phyloP scores from a whole-genome alignment of 108 stramenopile species.

The Pseudonitzschia pungens region DNA sequence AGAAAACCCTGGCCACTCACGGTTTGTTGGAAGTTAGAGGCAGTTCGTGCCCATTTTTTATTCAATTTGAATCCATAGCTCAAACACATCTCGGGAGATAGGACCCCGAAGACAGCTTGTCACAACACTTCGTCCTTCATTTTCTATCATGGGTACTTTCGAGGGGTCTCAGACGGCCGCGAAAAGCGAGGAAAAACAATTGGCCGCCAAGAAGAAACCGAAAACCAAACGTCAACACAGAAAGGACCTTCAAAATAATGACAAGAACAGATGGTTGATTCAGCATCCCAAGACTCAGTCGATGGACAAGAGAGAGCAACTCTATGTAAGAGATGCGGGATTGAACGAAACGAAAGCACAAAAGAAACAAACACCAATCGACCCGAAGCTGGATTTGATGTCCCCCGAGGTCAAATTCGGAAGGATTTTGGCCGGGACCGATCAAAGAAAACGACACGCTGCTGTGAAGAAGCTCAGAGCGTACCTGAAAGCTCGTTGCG shows the following conservation, averaged over 20 bases:
- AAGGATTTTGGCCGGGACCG: conserved; percentile 68
- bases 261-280: conserved; percentile 69
- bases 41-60: no score
- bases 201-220: background rate
- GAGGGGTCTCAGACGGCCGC: conserved; percentile 5
- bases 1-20: no score
- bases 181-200: conserved; percentile 1
- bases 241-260: conserved; percentile 54
- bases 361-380: conserved; percentile 35
- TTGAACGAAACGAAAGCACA: conserved; percentile 39
- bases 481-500: conserved; percentile 67
- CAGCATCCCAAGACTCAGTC: conserved; percentile 85
- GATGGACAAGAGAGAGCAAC: conserved; percentile 59
- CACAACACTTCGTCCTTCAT: no score
- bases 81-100: background rate
- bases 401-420: conserved; percentile 81
- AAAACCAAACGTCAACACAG: conserved; percentile 72
- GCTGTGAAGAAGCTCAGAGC: conserved; percentile 65
- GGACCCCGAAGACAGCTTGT: no score
- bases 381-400: conserved; percentile 66
- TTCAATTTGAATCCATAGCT: background rate
- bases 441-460: conserved; percentile 67
- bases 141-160: conserved; percentile 11
- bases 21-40: no score
- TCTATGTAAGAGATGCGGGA: conserved; percentile 76